Evolutionary conservation across 2,329 filamentous ascomycete genomes (phyloP).

Genomic region (Arthrobotrys pseudoclavata): DNA sequence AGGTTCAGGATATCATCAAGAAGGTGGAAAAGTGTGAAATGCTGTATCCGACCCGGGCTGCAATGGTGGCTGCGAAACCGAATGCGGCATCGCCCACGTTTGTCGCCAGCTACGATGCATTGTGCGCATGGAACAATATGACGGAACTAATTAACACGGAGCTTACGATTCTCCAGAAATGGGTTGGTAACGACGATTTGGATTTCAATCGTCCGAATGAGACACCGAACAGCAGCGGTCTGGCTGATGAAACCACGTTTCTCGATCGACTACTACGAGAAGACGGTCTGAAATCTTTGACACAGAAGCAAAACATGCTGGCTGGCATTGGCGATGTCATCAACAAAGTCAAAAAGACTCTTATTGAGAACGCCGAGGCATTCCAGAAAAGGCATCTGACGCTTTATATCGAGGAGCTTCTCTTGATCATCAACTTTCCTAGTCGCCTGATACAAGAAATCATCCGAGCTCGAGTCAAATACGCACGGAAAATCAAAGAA

Average conservation of each 20-base stretch:
- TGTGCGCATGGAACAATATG: slow-evolving; percentile 97
- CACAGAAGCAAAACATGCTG: slow-evolving; percentile 85
- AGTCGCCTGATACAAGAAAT: slow-evolving; percentile 96
- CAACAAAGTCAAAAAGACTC: slow-evolving; percentile 89
- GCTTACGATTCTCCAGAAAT: slow-evolving; percentile 88
- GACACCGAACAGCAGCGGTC: slow-evolving; percentile 76
- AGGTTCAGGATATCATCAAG: slow-evolving; percentile 88
- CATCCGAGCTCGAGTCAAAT: slow-evolving; percentile 89
- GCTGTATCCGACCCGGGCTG: slow-evolving; percentile 83
- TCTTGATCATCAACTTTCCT: slow-evolving; percentile 97
- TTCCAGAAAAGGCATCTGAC: slow-evolving; percentile 92
- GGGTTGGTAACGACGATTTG: slow-evolving; percentile 96
- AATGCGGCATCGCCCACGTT: slow-evolving; percentile 82
- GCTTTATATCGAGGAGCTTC: slow-evolving; percentile 94
- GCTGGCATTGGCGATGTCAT: slow-evolving; percentile 87
- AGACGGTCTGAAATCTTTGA: slow-evolving; percentile 90
- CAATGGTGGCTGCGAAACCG: slow-evolving; percentile 81
- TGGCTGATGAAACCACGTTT: slow-evolving; percentile 91
- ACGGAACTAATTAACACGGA: slow-evolving; percentile 96
- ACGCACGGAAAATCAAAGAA: slow-evolving; percentile 95
- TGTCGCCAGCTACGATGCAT: slow-evolving; percentile 84
- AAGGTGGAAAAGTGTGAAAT: slow-evolving; percentile 91
- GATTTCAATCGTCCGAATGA: slow-evolving; percentile 85
- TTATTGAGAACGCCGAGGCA: slow-evolving; percentile 85
- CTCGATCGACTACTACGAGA: slow-evolving; percentile 95